Evolutionary conservation across 1,284 basidiomycete species (phyloP), one percentile per base, ranked within the genome.

Genomic region (Erythrobasidium hasegawianum): DNA sequence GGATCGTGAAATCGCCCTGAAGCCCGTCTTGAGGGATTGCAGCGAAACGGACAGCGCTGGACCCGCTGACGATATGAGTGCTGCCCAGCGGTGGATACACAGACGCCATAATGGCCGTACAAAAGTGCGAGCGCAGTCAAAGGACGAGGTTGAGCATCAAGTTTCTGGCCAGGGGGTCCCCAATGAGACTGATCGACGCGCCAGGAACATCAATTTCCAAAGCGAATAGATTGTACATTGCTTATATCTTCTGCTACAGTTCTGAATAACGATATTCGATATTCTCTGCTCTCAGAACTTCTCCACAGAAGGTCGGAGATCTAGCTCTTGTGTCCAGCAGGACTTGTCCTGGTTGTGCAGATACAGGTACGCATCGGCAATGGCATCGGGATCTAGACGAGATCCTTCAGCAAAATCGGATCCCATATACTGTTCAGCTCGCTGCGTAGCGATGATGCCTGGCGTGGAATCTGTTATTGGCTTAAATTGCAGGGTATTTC

Each of bases 231-330:
- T n/a, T n/a, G n/a, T n/a, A n/a, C n/a, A n/a, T n/a, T n/a, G n/a
- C n/a, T n/a, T n/a, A n/a, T n/a, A n/a, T n/a, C n/a, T 33, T 5
- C 7, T 18, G 43, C 43, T 47, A n/a, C n/a, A 24, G 43, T n/a
- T n/a, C n/a, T n/a, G n/a, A n/a, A n/a, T n/a, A n/a, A n/a, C n/a
- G n/a, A n/a, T n/a, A n/a, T n/a, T n/a, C n/a, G n/a, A n/a, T n/a
- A n/a, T n/a, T n/a, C n/a, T n/a, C n/a, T n/a, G n/a, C 22, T 38
- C 14, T 57, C 43, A 68, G 59, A 68, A 68, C 56, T 59, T 68
- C 38, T 68, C 66, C 22, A 29, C 14, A 10, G 55, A 9, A 9
- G 67, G 67, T 18, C 67, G 67, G 7, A 68, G 41, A 55, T 64
- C 61, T 8, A 68, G 7, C 49, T 20, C 29, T 18, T 60, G 53